These are phyloP conservation scores for Pseudocercospora crystallina DNA, from an alignment of 2,329 filamentous ascomycete genomes.

Conservation along the genomic window DNA sequence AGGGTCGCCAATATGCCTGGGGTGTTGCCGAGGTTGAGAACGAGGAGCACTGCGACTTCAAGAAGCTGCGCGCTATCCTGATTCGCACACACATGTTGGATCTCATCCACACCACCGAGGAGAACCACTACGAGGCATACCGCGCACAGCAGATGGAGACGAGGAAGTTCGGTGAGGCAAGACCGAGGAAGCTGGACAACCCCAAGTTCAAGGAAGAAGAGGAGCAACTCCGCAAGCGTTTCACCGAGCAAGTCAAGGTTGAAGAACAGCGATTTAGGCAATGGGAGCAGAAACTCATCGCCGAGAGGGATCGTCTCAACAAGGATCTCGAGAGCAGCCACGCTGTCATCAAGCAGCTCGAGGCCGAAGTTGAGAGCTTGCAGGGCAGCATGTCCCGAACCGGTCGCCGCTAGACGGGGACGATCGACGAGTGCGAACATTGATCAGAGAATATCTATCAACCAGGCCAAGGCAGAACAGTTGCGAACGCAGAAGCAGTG, in stretches of 20 bases:
- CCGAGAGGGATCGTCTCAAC: slow-evolving; percentile 97
- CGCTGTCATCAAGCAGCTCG: slow-evolving; percentile 83
- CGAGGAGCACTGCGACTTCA: slow-evolving; percentile 99
- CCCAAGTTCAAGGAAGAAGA: slow-evolving; percentile 99
- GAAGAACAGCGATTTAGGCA: slow-evolving; percentile 98
- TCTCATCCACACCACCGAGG: slow-evolving; percentile 98
- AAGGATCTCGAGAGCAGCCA: slow-evolving; percentile 99
- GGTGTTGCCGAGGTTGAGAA: slow-evolving; percentile 99
- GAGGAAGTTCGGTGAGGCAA: slow-evolving; percentile 96
- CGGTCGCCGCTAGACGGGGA: slow-evolving; percentile 30
- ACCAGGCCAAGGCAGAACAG: slow-evolving; percentile 21
- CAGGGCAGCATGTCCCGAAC: slow-evolving; percentile 54
- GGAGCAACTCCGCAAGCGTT: slow-evolving; percentile 95
- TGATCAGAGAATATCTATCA: slow-evolving; percentile 7
- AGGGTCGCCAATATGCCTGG: slow-evolving; percentile 98
- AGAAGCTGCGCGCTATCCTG: slow-evolving; percentile 98
- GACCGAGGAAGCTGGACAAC: slow-evolving; percentile 97
- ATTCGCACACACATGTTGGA: slow-evolving; percentile 98
- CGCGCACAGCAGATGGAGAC: slow-evolving; percentile 99
- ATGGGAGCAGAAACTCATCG: slow-evolving; percentile 99
- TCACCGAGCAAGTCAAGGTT: slow-evolving; percentile 99
- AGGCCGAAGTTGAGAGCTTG: slow-evolving; percentile 89
- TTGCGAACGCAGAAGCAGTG: slow-evolving; percentile 18
- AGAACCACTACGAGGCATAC: slow-evolving; percentile 99
- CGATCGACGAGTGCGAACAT: slow-evolving; percentile 2